Evolutionary conservation across 805 yeast genomes (phyloP).

Genomic region (Cyberlindnera maritima): DNA sequence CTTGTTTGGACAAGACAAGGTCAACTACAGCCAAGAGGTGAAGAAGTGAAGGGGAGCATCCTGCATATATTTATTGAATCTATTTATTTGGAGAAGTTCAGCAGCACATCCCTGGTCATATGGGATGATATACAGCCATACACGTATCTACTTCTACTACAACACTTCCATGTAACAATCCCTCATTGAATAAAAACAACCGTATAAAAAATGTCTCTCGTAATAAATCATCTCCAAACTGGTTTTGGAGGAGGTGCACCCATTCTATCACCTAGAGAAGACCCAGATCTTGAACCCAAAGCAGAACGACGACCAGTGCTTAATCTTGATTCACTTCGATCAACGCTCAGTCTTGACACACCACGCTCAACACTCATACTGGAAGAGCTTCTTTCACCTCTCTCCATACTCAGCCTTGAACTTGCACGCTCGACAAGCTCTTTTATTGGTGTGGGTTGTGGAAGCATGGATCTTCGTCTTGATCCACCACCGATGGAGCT

Average conservation of each 20-base stretch:
- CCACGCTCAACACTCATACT: slow-evolving; percentile 1
- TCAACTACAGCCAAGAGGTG: slow-evolving; percentile 19
- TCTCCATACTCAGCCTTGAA: slow-evolving; percentile 13
- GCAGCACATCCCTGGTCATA: background rate
- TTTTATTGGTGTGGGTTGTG: slow-evolving; percentile 28
- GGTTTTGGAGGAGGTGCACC: slow-evolving; percentile 14
- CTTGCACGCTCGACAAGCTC: slow-evolving; percentile 21
- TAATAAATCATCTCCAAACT: slow-evolving; percentile 12
- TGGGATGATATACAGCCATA: too few relatives aligned
- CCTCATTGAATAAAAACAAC: background rate
- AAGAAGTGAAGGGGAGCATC: slow-evolving; percentile 5
- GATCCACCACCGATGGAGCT: background rate
- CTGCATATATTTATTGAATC: slow-evolving; percentile 1
- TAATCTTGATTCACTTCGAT: slow-evolving; percentile 5
- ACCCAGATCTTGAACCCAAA: slow-evolving; percentile 6
- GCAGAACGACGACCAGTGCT: slow-evolving; percentile 6
- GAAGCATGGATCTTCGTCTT: slow-evolving; percentile 21
- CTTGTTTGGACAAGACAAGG: slow-evolving; percentile 26
- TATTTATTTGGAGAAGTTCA: background rate
- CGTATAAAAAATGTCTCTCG: background rate
- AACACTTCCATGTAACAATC: background rate
- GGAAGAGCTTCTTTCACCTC: slow-evolving; percentile 4
- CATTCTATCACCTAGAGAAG: slow-evolving; percentile 11
- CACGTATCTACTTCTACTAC: too few relatives aligned
- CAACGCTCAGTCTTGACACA: slow-evolving; percentile 15